These are phyloP conservation scores for Iris macrosiphon DNA, from an alignment of 106 monocot genomes.

Conservation along the genomic window DNA sequence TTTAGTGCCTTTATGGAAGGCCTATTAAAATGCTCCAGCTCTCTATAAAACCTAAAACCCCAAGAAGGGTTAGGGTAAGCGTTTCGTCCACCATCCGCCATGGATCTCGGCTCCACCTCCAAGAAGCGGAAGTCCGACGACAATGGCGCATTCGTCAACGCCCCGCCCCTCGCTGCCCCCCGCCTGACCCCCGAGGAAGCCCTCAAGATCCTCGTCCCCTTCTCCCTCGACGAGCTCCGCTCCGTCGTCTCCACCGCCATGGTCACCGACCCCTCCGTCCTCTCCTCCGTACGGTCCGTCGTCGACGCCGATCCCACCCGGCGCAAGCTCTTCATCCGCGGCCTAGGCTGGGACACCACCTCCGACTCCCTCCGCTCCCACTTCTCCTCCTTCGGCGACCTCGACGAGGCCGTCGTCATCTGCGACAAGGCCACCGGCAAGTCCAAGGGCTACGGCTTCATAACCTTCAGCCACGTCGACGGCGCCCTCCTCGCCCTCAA, in stretches of 20 bases:
- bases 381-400: constrained; percentile 72
- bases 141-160: constrained; percentile 32
- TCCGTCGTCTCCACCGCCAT: constrained; percentile 50
- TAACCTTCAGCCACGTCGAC: constrained; percentile 70
- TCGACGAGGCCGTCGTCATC: constrained; percentile 83
- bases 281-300: constrained; percentile 48
- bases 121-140: constrained; percentile 92
- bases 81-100: constrained; percentile 5
- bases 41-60: no score
- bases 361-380: constrained; percentile 52
- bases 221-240: constrained; percentile 59
- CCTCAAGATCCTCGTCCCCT: constrained; percentile 42
- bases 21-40: no score
- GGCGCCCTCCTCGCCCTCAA: constrained; percentile 68
- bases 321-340: constrained; percentile 95
- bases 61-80: constrained; percentile 7
- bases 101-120: constrained; percentile 59
- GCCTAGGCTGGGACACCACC: constrained; percentile 92
- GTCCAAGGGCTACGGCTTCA: constrained; percentile 87
- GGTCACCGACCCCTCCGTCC: constrained; percentile 31
- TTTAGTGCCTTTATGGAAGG: no score
- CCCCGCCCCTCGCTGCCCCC: not conserved
- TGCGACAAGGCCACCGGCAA: constrained; percentile 73
- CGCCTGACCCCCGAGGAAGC: constrained; percentile 46
- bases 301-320: constrained; percentile 50